Conservation (phyloP, 1,284 basidiomycete genomes). For the Ganoderma resinaceum region DNA sequence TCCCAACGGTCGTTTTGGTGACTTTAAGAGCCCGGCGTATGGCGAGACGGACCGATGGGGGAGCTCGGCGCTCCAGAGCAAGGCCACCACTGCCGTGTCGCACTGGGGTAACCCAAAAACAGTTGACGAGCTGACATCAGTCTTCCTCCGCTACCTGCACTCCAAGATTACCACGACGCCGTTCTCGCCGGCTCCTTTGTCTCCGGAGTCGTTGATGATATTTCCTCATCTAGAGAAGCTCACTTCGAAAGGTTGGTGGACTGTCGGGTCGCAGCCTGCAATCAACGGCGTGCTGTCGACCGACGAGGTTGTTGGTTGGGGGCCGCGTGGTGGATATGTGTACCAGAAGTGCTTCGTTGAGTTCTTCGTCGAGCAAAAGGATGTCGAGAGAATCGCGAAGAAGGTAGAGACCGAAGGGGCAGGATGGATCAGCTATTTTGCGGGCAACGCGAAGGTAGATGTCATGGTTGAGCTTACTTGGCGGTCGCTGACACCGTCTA, state of each 20-base stretch:
- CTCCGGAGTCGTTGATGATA: constrained; percentile 86
- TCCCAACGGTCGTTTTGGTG: constrained; percentile 98
- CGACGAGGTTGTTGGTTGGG: constrained; percentile 90
- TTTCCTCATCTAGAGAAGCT: constrained; percentile 81
- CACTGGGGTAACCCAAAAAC: constrained; percentile 87
- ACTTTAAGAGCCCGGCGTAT: constrained; percentile 95
- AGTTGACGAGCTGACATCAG: constrained; percentile 72
- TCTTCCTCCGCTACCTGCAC: constrained; percentile 86
- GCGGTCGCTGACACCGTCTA: constrained; percentile 55
- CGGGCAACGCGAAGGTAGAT: constrained; percentile 79
- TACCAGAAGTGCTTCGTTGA: constrained; percentile 99
- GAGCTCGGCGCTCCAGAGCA: constrained; percentile 54
- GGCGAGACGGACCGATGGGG: constrained; percentile 84
- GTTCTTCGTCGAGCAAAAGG: constrained; percentile 81
- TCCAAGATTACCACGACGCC: constrained; percentile 81
- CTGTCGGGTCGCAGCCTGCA: constrained; percentile 96
- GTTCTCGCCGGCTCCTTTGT: constrained; percentile 89
- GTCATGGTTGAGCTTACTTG: not conserved
- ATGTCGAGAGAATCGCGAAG: constrained; percentile 71
- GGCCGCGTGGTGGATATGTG: constrained; percentile 90
- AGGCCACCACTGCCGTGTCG: constrained; percentile 13
- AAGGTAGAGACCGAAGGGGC: constrained; percentile 61
- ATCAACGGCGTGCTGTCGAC: constrained; percentile 83
- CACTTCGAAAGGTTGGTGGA: constrained; percentile 88
- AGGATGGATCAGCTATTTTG: constrained; percentile 86